Percentiles rank a stretch among this genome's conserved stretches.
These are phyloP conservation scores for Lolium multiflorum DNA, from an alignment of 176 grass and related monocot genomes.

Conservation along the genomic window DNA sequence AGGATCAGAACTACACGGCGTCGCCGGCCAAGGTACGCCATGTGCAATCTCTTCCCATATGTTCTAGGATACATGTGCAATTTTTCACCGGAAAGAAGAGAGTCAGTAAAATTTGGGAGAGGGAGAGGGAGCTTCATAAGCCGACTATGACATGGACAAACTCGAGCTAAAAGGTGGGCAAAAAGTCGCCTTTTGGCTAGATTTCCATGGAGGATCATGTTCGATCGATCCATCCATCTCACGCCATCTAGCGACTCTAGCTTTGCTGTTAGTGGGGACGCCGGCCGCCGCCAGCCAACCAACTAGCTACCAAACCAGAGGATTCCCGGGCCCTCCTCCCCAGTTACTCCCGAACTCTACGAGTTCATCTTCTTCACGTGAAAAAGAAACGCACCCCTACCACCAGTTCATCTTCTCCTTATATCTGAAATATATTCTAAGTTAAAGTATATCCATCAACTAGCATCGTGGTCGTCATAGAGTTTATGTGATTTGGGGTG, in stretches of 20 bases:
- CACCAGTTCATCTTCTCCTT: not conserved
- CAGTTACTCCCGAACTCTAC: not conserved
- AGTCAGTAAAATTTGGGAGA: not conserved
- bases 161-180: not conserved
- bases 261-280: not conserved
- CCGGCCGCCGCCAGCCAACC: constrained; percentile 1
- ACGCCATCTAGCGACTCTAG: not conserved
- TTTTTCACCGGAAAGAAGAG: not conserved
- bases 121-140: not conserved
- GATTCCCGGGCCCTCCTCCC: not conserved
- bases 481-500: not conserved
- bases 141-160: constrained; percentile 11
- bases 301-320: not conserved
- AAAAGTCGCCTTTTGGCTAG: constrained; percentile 33
- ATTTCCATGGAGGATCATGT: constrained; percentile 4
- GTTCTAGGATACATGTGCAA: not conserved
- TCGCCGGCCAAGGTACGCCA: not conserved
- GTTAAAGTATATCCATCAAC: not conserved
- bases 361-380: constrained; percentile 1
- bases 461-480: not conserved
- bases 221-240: not conserved
- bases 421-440: not conserved
- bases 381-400: not conserved
- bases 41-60: not conserved
- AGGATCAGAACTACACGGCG: not conserved